These are phyloP conservation scores for Fonsecaea monophora DNA, from an alignment of 2,329 filamentous ascomycete genomes.

Conservation along the genomic window DNA sequence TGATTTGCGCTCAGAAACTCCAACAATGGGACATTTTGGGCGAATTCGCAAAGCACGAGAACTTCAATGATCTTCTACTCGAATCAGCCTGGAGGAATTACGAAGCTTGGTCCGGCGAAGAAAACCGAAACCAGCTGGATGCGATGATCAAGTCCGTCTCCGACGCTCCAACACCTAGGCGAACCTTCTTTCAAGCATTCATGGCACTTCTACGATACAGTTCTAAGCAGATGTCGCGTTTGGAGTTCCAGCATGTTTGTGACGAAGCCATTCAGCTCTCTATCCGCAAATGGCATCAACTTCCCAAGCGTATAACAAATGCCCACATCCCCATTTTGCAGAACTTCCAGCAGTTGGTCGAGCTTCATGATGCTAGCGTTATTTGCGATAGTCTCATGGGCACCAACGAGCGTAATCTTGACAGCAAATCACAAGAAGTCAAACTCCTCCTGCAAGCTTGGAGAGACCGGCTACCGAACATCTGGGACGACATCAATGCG, in stretches of 20 bases:
- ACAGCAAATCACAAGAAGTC: constrained; percentile 92
- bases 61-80: constrained; percentile 92
- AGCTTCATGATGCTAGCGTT: constrained; percentile 95
- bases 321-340: constrained; percentile 94
- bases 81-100: constrained; percentile 96
- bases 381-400: constrained; percentile 89
- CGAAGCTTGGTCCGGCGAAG: constrained; percentile 89
- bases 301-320: constrained; percentile 91
- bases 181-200: constrained; percentile 98
- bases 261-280: constrained; percentile 97
- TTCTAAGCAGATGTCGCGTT: constrained; percentile 78
- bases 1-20: constrained; percentile 94
- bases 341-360: constrained; percentile 97
- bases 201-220: constrained; percentile 95
- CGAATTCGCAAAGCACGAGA: constrained; percentile 98
- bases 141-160: constrained; percentile 95
- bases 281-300: constrained; percentile 97
- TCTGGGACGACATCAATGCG: constrained; percentile 99
- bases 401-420: constrained; percentile 84
- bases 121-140: constrained; percentile 87
- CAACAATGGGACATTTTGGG: constrained; percentile 99
- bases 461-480: constrained; percentile 93
- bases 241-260: constrained; percentile 86
- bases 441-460: constrained; percentile 93
- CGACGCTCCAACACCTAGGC: constrained; percentile 91